Conservation (phyloP, 2,329 filamentous ascomycete species). For the Nigrograna mackinnonii region DNA sequence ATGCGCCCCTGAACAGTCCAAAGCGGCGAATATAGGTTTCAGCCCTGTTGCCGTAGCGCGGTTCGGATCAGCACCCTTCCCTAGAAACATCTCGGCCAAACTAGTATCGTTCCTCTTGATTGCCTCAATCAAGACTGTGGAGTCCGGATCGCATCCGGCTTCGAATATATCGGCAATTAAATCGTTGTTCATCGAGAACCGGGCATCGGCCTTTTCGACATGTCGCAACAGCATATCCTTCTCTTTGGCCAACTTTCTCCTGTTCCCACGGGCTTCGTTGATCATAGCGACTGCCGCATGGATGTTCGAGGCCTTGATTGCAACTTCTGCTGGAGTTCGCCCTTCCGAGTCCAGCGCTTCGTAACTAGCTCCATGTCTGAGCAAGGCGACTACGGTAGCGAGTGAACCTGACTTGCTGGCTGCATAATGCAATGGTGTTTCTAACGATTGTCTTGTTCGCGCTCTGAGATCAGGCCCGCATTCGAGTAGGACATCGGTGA, state of each 20-base stretch:
- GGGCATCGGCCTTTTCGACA: conserved; percentile 27
- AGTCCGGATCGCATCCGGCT: conserved; percentile 35
- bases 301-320: conserved; percentile 28
- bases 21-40: conserved; percentile 30
- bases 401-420: conserved; percentile 25
- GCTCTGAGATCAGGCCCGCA: conserved; percentile 23
- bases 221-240: conserved; percentile 34
- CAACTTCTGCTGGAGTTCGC: conserved; percentile 30
- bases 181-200: conserved; percentile 33
- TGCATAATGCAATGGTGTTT: conserved; percentile 37
- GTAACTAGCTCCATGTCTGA: conserved; percentile 31
- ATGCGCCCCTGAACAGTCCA: conserved; percentile 25
- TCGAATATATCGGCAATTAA: conserved; percentile 35
- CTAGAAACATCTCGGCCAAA: conserved; percentile 33
- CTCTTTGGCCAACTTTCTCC: conserved; percentile 30
- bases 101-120: conserved; percentile 30
- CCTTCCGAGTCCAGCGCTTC: conserved; percentile 21
- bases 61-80: conserved; percentile 33
- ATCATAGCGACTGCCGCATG: conserved; percentile 35
- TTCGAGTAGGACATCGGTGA: conserved; percentile 27
- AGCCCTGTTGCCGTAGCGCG: conserved; percentile 22
- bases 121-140: conserved; percentile 33
- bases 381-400: conserved; percentile 23
- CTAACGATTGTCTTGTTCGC: conserved; percentile 23
- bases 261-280: conserved; percentile 27